Percentiles rank a stretch among this genome's conserved stretches.
Evolutionary conservation across 1,284 basidiomycete species (phyloP).

Genomic region (Volvariella surrecta): DNA sequence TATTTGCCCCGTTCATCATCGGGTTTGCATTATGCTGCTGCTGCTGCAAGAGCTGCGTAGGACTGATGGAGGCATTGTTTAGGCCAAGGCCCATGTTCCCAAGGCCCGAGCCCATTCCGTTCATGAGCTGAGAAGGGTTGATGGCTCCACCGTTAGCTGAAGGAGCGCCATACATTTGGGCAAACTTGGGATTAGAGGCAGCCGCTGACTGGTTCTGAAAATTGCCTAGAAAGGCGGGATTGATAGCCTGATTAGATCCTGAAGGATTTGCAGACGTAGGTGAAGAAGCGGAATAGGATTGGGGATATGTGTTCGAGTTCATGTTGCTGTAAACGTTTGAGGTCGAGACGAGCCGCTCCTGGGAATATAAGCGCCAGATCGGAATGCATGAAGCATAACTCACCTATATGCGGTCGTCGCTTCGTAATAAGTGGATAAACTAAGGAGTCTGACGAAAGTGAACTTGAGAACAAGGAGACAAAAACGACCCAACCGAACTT

Average conservation of each 20-base stretch:
- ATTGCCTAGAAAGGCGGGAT: conserved; percentile 26
- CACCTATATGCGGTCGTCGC: too few species aligned
- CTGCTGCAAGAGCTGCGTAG: conserved; percentile 15
- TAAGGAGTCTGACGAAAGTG: not conserved
- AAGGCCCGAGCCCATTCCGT: conserved; percentile 11
- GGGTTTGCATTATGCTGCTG: conserved; percentile 9
- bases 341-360: too few species aligned
- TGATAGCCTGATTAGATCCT: conserved; percentile 15
- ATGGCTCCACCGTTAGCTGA: conserved; percentile 10
- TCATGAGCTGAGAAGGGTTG: conserved; percentile 21
- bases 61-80: conserved; percentile 10
- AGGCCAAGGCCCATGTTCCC: conserved; percentile 11
- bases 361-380: too few species aligned
- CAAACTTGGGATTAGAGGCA: conserved; percentile 11
- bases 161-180: conserved; percentile 8
- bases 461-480: not conserved
- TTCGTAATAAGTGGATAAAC: not conserved
- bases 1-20: conserved; percentile 5
- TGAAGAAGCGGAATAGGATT: conserved; percentile 3
- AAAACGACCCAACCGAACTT: not conserved
- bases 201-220: conserved; percentile 15
- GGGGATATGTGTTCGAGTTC: conserved; percentile 8
- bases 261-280: conserved; percentile 7
- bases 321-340: not conserved
- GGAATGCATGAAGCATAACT: too few species aligned